phyloP scores from a whole-genome alignment of 108 stramenopile species.

The Cyclotella choctawhatcheeana region DNA sequence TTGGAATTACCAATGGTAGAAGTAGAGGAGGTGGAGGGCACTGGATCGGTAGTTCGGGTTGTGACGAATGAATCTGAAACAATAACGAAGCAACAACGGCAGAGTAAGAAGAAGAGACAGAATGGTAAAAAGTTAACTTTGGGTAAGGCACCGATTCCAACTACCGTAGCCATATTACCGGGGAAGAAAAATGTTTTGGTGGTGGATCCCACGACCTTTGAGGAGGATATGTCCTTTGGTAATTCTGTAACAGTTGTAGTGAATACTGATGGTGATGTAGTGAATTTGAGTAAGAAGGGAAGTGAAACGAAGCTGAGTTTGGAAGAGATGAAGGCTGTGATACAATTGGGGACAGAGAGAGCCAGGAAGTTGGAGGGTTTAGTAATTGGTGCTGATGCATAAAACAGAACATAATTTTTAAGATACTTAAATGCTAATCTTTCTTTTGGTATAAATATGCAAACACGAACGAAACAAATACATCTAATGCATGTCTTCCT shows the following conservation, averaged over 20 bases:
- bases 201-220: constrained; percentile 47
- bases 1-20: constrained; percentile 64
- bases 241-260: constrained; percentile 42
- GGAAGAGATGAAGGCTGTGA: constrained; percentile 37
- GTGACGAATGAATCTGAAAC: constrained; percentile 6
- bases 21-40: constrained; percentile 29
- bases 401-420: no score
- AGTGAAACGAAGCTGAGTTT: constrained; percentile 29
- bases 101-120: constrained; percentile 14
- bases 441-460: no score
- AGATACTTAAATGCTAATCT: no score
- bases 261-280: constrained; percentile 36
- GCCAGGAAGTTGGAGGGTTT: constrained; percentile 36
- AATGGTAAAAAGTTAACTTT: constrained; percentile 38
- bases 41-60: constrained; percentile 27
- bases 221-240: constrained; percentile 43
- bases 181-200: constrained; percentile 20
- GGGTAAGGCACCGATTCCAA: constrained; percentile 40
- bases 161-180: constrained; percentile 45
- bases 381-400: background rate
- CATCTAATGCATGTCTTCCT: constrained; percentile 12
- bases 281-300: constrained; percentile 43
- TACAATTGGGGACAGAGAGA: constrained; percentile 37
- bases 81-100: background rate
- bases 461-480: background rate